phyloP scores from a whole-genome alignment of 495 filamentous ascomycete species.

The Talaromyces ruber region DNA sequence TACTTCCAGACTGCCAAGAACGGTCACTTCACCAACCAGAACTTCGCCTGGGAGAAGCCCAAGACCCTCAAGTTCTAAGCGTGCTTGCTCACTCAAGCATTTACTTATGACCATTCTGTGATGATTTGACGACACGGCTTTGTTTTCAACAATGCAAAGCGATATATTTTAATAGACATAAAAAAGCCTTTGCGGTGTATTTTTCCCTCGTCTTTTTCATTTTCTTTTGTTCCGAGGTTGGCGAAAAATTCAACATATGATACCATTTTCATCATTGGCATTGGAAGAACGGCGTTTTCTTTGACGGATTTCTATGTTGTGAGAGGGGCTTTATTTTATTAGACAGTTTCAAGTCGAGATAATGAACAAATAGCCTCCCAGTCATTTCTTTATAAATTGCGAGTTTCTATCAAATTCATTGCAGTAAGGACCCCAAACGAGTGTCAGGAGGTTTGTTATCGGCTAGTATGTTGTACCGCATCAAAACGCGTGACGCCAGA shows the following conservation, averaged over 20 bases:
- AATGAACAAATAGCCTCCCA: neutral
- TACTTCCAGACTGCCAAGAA: slow-evolving; percentile 99
- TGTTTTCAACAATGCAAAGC: slow-evolving; percentile 57
- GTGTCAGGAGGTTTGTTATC: neutral
- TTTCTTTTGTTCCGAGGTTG: slow-evolving; percentile 37
- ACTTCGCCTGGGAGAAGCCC: slow-evolving; percentile 96
- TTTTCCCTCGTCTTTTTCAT: slow-evolving; percentile 1
- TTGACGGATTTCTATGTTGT: neutral
- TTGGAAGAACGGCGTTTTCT: slow-evolving; percentile 38
- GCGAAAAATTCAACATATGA: slow-evolving; percentile 46
- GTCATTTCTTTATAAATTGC: neutral
- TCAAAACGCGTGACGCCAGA: slow-evolving; percentile 30
- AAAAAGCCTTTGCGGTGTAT: slow-evolving; percentile 23
- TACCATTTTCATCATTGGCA: slow-evolving; percentile 45
- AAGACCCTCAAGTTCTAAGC: slow-evolving; percentile 83
- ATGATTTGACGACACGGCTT: slow-evolving; percentile 44
- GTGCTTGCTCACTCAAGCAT: neutral
- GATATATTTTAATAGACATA: slow-evolving; percentile 35
- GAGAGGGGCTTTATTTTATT: neutral
- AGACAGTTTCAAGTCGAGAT: neutral
- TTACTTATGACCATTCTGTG: slow-evolving; percentile 3
- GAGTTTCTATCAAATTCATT: too few species aligned
- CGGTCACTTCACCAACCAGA: slow-evolving; percentile 98
- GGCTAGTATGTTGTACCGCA: neutral
- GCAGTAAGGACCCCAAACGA: neutral